Base-by-base conservation (phyloP, 2,329 filamentous ascomycete species). In the Lecanoromycetidae sp. region DNA sequence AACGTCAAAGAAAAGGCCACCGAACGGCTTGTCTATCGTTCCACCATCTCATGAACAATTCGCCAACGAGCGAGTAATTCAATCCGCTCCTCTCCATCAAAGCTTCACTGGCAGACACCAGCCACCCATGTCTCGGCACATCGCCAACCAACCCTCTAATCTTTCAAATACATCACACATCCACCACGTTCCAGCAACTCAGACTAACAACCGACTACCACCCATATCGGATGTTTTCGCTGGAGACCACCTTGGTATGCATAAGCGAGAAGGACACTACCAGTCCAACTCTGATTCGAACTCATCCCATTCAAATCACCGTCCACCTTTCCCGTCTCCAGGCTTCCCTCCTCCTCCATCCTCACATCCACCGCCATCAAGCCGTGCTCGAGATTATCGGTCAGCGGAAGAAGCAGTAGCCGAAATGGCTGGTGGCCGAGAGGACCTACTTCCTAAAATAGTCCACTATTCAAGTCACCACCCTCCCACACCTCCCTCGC, bases 351-450 rank as follows among this genome's bases (percentile, higher is more conserved):
- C 80, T 23, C 76, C 72, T 44, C 71, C 69, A 49, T 57, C 71
- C 54, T 53, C 63, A 17, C 65, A 67, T 44, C 76, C 74, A 1
- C 71, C 77, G 20, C 75, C 75, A 7, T 72, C 73, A 1, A 65
- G 63, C 43, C 79, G 90, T 50, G 72, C 80, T 9, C 77, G 90
- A 48, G 91, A 96, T 61, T 96, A 94, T 66, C 84, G 87, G 58
- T 95, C 90, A 3, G 91, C 91, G 10, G 91, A 98, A 63, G 91
- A 98, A 61, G 91, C 87, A 2, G 88, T 96, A 51, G 84, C 86
- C 49, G 86, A 91, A 54, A 67, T 98, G 52, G 82, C 88, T 4
- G 88, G 87, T 42, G 91, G 91, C n/a, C 79, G 91, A 48, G 83
- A 94, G 48, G 91, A 98, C 50, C 72, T 96, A 12, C 72, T 95